Evolutionary conservation across 192 early-diverging fungal genomes (phyloP).

Genomic region (Entomortierella chlamydospora): DNA sequence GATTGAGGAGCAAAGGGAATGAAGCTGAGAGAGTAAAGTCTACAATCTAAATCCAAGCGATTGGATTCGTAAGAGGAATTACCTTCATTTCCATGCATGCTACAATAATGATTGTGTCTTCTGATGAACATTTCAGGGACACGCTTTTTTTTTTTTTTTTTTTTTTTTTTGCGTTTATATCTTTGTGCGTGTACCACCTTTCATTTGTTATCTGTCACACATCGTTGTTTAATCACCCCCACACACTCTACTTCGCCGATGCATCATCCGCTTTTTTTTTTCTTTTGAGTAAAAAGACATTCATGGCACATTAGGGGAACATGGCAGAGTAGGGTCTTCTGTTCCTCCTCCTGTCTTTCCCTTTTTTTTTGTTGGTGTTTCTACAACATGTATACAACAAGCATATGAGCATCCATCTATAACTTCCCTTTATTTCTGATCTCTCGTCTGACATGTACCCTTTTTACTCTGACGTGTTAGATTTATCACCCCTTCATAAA

Average conservation of each 20-base stretch:
- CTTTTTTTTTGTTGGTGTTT: not conserved
- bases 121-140: too few relatives aligned
- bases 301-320: not conserved
- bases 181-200: too few relatives aligned
- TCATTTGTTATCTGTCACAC: too few relatives aligned
- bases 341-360: conserved; percentile 1
- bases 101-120: too few relatives aligned
- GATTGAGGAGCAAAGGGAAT: not conserved
- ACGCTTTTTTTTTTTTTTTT: too few relatives aligned
- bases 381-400: not conserved
- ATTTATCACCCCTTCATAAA: not conserved
- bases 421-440: not conserved
- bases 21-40: not conserved
- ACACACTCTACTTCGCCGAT: too few relatives aligned
- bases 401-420: conserved; percentile 9
- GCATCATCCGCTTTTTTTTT: not conserved
- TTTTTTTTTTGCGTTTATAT: too few relatives aligned
- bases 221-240: too few relatives aligned
- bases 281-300: not conserved
- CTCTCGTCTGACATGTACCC: not conserved
- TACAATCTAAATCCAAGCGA: not conserved
- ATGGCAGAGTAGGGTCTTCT: not conserved
- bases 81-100: too few relatives aligned
- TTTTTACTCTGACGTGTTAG: not conserved
- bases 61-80: too few relatives aligned